Conservation (phyloP, 164 flowering plant species). For the Vitis rupestris region DNA sequence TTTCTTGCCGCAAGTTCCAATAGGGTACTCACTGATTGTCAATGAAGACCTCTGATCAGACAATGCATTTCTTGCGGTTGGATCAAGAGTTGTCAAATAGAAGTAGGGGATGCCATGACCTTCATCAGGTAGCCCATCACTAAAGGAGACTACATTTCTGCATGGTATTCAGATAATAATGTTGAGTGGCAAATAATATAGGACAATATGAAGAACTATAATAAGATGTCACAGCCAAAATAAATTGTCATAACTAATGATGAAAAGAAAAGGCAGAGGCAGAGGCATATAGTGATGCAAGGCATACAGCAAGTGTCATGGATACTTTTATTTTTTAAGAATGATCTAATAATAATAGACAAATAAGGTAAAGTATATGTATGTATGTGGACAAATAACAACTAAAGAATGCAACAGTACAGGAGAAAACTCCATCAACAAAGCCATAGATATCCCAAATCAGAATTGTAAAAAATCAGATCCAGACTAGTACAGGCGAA, state of each 20-base stretch:
- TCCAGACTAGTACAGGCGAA: too few relatives aligned
- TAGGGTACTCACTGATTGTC: conserved; percentile 70
- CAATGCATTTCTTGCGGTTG: conserved; percentile 83
- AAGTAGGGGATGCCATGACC: conserved; percentile 91
- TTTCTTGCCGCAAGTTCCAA: conserved; percentile 80
- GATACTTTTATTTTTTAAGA: too few relatives aligned
- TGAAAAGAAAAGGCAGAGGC: background rate
- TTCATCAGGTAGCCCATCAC: conserved; percentile 80
- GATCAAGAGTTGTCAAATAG: conserved; percentile 88
- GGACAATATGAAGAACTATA: background rate
- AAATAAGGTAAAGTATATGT: too few relatives aligned
- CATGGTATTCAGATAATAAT: conserved; percentile 15
- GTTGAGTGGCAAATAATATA: background rate
- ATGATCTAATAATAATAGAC: too few relatives aligned
- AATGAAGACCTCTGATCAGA: conserved; percentile 75
- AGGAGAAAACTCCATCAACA: too few relatives aligned
- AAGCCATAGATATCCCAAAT: too few relatives aligned
- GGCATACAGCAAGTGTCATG: too few relatives aligned
- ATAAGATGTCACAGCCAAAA: background rate
- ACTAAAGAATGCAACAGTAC: too few relatives aligned
- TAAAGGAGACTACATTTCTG: conserved; percentile 96
- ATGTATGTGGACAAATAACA: too few relatives aligned
- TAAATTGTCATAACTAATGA: background rate
- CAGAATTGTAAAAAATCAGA: too few relatives aligned
- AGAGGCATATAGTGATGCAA: too few relatives aligned